phyloP scores from a whole-genome alignment of 2,329 filamentous ascomycete genomes.

The Colletotrichum cereale region DNA sequence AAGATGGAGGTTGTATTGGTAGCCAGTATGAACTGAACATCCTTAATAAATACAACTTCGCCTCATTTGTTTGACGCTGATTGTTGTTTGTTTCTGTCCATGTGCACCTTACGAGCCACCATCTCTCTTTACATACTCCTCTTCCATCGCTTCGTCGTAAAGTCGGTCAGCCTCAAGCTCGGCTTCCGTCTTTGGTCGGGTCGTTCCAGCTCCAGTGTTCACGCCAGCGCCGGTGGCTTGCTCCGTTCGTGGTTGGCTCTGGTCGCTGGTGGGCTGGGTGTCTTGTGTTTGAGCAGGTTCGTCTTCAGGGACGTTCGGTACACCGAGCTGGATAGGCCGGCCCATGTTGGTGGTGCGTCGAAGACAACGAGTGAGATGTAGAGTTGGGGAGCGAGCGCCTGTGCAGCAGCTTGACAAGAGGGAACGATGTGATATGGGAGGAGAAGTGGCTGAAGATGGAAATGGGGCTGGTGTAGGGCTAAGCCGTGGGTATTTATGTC shows the following conservation, averaged over 20 bases:
- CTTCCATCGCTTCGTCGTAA: conserved; percentile 67
- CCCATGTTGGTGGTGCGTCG: conserved; percentile 45
- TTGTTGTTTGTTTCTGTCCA: neutral
- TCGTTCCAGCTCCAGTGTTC: conserved; percentile 62
- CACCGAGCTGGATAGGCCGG: conserved; percentile 42
- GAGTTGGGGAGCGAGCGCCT: neutral
- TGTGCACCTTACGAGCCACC: conserved; percentile 56
- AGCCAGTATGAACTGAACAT: conserved; percentile 17
- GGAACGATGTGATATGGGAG: neutral
- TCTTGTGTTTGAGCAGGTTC: neutral
- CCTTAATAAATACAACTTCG: conserved; percentile 19
- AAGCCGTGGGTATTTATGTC: neutral
- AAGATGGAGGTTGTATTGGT: neutral
- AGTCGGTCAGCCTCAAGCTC: conserved; percentile 62
- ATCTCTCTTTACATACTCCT: conserved; percentile 68
- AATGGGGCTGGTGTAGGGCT: neutral
- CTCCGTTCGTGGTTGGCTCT: conserved; percentile 5
- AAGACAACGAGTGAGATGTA: neutral
- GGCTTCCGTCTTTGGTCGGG: conserved; percentile 61
- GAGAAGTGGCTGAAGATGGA: neutral
- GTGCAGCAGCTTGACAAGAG: neutral
- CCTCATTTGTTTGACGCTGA: neutral
- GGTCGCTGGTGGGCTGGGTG: neutral
- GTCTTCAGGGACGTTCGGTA: conserved; percentile 24
- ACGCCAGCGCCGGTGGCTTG: conserved; percentile 57